Conservation (phyloP, 2,329 filamentous ascomycete genomes). For the Alternaria tenuissima region DNA sequence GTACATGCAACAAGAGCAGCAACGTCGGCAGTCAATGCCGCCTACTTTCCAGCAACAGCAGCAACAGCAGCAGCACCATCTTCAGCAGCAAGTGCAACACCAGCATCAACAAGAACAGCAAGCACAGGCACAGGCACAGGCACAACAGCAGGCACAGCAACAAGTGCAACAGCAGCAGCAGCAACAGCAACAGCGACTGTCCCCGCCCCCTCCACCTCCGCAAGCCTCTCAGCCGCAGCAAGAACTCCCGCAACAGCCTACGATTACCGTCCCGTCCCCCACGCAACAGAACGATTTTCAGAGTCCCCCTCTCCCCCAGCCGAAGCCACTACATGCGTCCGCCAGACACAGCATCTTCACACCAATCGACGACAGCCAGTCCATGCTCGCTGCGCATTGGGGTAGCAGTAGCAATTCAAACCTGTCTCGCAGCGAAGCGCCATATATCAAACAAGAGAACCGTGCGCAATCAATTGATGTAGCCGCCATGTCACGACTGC, state of each 20-base stretch:
- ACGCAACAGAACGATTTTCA: slow-evolving; percentile 62
- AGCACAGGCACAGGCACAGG: slow-evolving; percentile 59
- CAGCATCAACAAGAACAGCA: slow-evolving; percentile 45
- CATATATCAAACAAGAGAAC: slow-evolving; percentile 54
- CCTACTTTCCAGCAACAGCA: slow-evolving; percentile 71
- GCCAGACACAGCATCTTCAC: slow-evolving; percentile 96
- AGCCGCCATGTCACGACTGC: slow-evolving; percentile 59
- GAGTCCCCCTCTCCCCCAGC: slow-evolving; percentile 65
- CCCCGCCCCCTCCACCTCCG: slow-evolving; percentile 76
- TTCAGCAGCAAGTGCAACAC: slow-evolving; percentile 55
- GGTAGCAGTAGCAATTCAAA: slow-evolving; percentile 58
- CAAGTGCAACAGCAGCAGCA: slow-evolving; percentile 66
- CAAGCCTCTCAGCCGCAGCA: slow-evolving; percentile 74
- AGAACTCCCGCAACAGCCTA: slow-evolving; percentile 59
- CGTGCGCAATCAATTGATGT: slow-evolving; percentile 73
- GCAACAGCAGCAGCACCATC: slow-evolving; percentile 68
- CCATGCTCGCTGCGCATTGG: slow-evolving; percentile 84
- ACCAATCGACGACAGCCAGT: slow-evolving; percentile 91
- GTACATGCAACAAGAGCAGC: slow-evolving; percentile 78
- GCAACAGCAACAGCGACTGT: slow-evolving; percentile 61
- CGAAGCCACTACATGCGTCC: slow-evolving; percentile 67
- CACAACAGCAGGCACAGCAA: slow-evolving; percentile 60
- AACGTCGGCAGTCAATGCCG: slow-evolving; percentile 75
- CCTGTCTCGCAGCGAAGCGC: slow-evolving; percentile 54
- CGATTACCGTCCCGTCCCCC: slow-evolving; percentile 57